Conservation (phyloP, 345 rosid species). For the Chamaenerion angustifolium region DNA sequence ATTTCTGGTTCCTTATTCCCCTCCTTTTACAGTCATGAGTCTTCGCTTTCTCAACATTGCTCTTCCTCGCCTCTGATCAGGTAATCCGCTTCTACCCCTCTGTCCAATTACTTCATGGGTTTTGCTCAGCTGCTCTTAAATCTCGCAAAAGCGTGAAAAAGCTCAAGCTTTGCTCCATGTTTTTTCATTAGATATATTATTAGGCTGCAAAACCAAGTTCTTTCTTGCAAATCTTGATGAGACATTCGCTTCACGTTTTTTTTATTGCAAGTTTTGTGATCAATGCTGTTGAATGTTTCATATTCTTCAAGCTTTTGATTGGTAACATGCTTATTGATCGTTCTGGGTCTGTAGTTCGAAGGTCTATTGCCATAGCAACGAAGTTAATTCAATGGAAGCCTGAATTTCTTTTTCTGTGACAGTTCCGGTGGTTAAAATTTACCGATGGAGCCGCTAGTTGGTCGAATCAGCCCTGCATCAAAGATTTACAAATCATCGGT, state of each 20-base stretch:
- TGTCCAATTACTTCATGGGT: conserved; percentile 3
- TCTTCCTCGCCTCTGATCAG: conserved; percentile 7
- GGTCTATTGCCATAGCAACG: no score
- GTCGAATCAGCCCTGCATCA: conserved; percentile 30
- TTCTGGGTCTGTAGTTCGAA: no score
- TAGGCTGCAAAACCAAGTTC: no score
- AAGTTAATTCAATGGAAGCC: no score
- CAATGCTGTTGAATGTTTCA: no score
- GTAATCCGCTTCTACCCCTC: neutral
- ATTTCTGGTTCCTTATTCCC: conserved; percentile 18
- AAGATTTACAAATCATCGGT: conserved; percentile 28
- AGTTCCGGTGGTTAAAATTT: conserved; percentile 19
- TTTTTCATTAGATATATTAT: no score
- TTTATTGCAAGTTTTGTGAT: no score
- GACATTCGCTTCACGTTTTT: no score
- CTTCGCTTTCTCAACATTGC: conserved; percentile 6
- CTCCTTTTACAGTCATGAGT: conserved; percentile 36
- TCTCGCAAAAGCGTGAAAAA: conserved; percentile 12
- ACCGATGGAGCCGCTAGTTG: conserved; percentile 45
- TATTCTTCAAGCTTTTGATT: no score
- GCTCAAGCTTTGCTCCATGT: neutral
- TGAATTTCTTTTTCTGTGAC: conserved; percentile 9
- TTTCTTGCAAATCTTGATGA: no score
- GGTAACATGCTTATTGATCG: no score
- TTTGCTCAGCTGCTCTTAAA: conserved; percentile 3